Conservation (phyloP, 306 rosid species). For the Quercus cerris region DNA sequence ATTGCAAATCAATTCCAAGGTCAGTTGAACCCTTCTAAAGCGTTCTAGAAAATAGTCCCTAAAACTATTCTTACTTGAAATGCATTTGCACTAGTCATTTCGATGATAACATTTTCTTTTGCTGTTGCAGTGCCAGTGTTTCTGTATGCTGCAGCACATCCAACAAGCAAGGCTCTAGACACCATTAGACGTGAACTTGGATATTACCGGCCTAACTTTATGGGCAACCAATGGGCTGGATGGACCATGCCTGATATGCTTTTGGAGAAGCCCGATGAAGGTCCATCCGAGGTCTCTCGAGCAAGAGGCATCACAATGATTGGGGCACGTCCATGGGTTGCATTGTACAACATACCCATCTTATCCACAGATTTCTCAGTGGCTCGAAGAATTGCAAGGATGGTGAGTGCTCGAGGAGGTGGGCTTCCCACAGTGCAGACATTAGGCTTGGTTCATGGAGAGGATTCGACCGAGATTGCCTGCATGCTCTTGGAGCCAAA, state of each 20-base stretch:
- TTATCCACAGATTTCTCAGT: conserved; percentile 48
- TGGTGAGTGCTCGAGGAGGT: conserved; percentile 85
- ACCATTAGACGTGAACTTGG: conserved; percentile 72
- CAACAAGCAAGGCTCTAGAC: conserved; percentile 66
- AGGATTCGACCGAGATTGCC: conserved; percentile 61
- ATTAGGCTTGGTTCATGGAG: conserved; percentile 49
- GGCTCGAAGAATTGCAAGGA: conserved; percentile 55
- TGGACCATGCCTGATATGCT: conserved; percentile 63
- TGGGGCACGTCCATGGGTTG: conserved; percentile 75
- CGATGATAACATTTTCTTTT: background rate
- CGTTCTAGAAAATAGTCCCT: too few relatives aligned
- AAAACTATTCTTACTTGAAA: too few relatives aligned
- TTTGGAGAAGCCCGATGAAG: conserved; percentile 60
- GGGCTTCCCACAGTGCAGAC: conserved; percentile 82
- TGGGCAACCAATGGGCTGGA: conserved; percentile 90
- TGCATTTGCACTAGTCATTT: too few relatives aligned
- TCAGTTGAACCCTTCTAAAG: conserved; percentile 7
- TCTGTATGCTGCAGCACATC: conserved; percentile 83
- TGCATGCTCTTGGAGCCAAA: conserved; percentile 84
- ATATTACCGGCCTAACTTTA: conserved; percentile 46
- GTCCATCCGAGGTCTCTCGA: conserved; percentile 45
- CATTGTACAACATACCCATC: conserved; percentile 68
- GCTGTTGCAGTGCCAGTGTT: conserved; percentile 75
- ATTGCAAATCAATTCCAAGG: conserved; percentile 66
- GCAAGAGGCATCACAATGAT: conserved; percentile 67